phyloP scores from a whole-genome alignment of 2,329 filamentous ascomycete species.

The Endothia cerciana region DNA sequence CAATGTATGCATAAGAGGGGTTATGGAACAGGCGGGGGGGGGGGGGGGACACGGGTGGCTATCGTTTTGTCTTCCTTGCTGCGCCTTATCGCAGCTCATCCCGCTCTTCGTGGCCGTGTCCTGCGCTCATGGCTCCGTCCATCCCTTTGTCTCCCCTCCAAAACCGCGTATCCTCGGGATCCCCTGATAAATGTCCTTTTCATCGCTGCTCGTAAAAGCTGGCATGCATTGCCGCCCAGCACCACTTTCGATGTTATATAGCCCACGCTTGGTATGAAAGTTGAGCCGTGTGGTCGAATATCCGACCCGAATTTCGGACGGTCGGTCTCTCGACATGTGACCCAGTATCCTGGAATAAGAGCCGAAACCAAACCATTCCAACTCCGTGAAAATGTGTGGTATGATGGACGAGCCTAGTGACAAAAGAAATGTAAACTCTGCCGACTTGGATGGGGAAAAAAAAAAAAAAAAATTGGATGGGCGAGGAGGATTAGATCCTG shows the following conservation, averaged over 20 bases:
- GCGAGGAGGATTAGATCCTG: background rate
- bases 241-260: slow-evolving; percentile 1
- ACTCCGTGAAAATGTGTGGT: slow-evolving; percentile 13
- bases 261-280: background rate
- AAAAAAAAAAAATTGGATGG: background rate
- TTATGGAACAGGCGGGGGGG: background rate
- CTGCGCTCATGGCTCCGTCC: background rate
- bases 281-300: background rate
- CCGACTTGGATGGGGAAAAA: background rate
- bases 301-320: background rate
- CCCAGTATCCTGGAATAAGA: slow-evolving; percentile 8
- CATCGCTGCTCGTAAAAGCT: background rate
- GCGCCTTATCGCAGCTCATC: background rate
- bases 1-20: background rate
- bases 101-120: background rate
- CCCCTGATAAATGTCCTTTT: background rate
- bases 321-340: background rate
- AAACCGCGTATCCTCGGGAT: background rate
- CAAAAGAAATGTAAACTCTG: background rate
- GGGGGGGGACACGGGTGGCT: background rate
- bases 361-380: background rate
- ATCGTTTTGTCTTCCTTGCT: background rate
- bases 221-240: background rate
- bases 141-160: background rate
- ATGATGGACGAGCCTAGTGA: background rate